Percentiles rank a stretch among this genome's conserved stretches.
Evolutionary conservation across 257 asterid genomes (phyloP).

Genomic region (Avicennia marina): DNA sequence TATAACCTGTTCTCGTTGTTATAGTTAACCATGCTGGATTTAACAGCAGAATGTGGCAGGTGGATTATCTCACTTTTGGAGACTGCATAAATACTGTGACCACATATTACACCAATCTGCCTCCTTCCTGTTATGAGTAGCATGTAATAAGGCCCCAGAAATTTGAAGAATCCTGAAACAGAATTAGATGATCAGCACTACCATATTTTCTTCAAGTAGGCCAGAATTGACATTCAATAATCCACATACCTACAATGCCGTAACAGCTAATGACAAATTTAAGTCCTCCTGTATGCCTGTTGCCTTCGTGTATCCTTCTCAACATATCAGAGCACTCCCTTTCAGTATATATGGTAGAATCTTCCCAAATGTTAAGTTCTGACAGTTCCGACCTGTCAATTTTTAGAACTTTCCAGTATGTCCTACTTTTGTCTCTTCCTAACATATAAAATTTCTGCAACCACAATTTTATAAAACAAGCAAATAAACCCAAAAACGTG

Average conservation of each 20-base stretch:
- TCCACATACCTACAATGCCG: constrained; percentile 67
- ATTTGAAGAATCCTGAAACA: constrained; percentile 49
- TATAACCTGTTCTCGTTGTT: constrained; percentile 60
- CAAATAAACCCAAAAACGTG: constrained; percentile 4
- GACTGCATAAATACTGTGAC: constrained; percentile 58
- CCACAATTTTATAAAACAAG: constrained; percentile 12
- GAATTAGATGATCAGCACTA: constrained; percentile 3
- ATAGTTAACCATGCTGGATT: constrained; percentile 41
- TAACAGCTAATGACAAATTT: constrained; percentile 66
- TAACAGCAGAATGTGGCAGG: constrained; percentile 48
- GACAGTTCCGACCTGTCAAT: constrained; percentile 57
- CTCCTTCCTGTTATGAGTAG: constrained; percentile 71
- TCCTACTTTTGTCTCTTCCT: constrained; percentile 67
- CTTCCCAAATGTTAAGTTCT: constrained; percentile 61
- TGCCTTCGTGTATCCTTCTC: constrained; percentile 69
- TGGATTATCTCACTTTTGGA: constrained; percentile 64
- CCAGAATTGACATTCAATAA: constrained; percentile 7
- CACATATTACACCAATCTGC: constrained; percentile 67
- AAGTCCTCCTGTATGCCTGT: constrained; percentile 63
- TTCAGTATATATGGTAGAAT: constrained; percentile 51
- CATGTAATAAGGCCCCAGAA: constrained; percentile 77
- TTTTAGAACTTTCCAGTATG: constrained; percentile 58
- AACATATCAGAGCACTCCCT: constrained; percentile 66
- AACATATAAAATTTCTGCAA: constrained; percentile 65
- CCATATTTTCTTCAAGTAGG: background rate